phyloP scores from a whole-genome alignment of 2,329 filamentous ascomycete species.

The Claviceps paspali region DNA sequence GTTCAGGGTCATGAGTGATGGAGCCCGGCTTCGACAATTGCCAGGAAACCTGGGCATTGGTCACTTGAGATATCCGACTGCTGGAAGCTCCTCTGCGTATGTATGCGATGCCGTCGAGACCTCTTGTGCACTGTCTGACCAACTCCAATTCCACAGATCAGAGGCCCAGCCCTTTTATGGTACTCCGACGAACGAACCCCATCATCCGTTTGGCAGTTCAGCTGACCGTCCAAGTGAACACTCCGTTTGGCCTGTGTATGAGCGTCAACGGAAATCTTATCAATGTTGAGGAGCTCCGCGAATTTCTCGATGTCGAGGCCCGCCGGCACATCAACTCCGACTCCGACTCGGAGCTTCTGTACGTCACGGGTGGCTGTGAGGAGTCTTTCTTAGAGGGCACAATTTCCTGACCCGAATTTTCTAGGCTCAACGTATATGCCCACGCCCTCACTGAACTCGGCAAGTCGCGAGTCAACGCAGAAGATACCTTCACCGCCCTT shows the following conservation, averaged over 20 bases:
- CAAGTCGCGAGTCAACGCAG: conserved; percentile 64
- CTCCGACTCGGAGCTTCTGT: conserved; percentile 54
- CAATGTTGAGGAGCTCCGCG: conserved; percentile 53
- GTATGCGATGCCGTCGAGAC: conserved; percentile 3
- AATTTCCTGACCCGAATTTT: conserved; percentile 6
- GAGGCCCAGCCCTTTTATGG: conserved; percentile 81
- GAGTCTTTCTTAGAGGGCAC: neutral
- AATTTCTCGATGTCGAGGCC: conserved; percentile 60
- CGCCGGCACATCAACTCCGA: conserved; percentile 84
- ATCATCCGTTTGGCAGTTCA: neutral
- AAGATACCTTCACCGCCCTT: conserved; percentile 61
- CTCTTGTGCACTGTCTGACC: neutral
- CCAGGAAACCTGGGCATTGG: conserved; percentile 68
- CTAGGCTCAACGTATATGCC: conserved; percentile 65
- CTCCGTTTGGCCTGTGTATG: conserved; percentile 67
- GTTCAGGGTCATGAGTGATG: conserved; percentile 22
- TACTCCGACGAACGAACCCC: neutral
- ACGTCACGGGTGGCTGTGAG: neutral
- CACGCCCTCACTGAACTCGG: conserved; percentile 66
- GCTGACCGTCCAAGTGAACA: conserved; percentile 38
- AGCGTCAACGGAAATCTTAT: conserved; percentile 83
- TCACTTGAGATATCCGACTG: conserved; percentile 80
- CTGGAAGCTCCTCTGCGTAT: conserved; percentile 51
- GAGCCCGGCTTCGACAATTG: conserved; percentile 42
- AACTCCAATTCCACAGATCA: conserved; percentile 35